Evolutionary conservation across 768 basidiomycete species (phyloP), one percentile per base, ranked within the genome.

Genomic region (Leccinum broughii): DNA sequence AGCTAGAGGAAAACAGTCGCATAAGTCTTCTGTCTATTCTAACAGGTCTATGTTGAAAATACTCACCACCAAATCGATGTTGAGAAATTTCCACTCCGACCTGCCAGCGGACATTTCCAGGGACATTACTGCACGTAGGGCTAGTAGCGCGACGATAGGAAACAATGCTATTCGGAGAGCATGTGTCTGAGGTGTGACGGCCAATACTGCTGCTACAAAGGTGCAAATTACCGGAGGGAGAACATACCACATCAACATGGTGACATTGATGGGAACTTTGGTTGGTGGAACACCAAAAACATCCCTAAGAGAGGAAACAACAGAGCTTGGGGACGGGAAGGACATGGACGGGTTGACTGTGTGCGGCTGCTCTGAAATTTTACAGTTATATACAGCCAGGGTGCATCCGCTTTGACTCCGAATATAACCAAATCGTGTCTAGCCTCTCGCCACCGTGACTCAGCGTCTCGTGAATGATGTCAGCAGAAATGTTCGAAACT

Each of bases 161-260:
- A 83, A 74, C 26, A 85, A 59, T 3, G 78, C 79, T 51, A 83
- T 61, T 30, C 84, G 81, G 37, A 78, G 60, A 4, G 64, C 51
- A 28, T 76, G 75, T 0, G 84, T 85, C 15, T 74, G 68, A 0
- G 83, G 82, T 3, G 77, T 68, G 26, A 82, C 66, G 6, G 82
- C 81, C 52, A 87, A 77, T 46, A 81, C 65, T 10, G 85, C 84
- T 15, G 78, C 77, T 6, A 67, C 64, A 69, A 82, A 81, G 68
- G 81, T 82, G 63, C 76, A 76, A 32, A 81, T 48, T 0, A 80
- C 34, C 5, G 78, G 72, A n/a, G 81, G 82, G 20, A 81, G 63
- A 52, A 83, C 54, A 57, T 78, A 71, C 34, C 69, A 72, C 28
- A 69, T 52, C 53, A 83, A 77, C 0, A 73, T 70, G 17, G 70